Base-by-base conservation (phyloP, 1,284 basidiomycete genomes). In the Jaminaea rosea region DNA sequence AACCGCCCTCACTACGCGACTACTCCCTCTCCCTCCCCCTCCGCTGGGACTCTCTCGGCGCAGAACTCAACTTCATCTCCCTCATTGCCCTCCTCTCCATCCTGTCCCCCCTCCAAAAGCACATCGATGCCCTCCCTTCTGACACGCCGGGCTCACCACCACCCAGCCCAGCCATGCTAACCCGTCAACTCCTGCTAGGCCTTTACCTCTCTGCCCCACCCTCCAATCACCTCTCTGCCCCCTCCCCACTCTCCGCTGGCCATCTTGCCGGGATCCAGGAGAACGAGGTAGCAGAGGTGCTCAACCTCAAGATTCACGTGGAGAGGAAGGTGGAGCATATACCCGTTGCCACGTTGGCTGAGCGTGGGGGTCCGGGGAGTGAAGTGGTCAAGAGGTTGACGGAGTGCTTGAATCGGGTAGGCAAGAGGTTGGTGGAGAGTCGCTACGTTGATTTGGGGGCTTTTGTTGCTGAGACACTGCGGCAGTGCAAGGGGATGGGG, bases 11-110 rank as follows among this genome's bases (percentile, higher is more conserved):
- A 31, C 29, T 31, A 13, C 17, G 23, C 6, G 39, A 42, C 17
- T 42, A 42, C 39, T 42, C 39, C 8, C 53, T 69, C 24, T 39
- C 49, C 3, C 65, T 72, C 42, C 69, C 69, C 4, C 56, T 72
- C 3, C 52, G 50, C 27, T 72, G 69, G 34, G 55, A 55, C 23
- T 58, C 56, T 4, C 45, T 55, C 17, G 37, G 36, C 0, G 57
- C 55, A 21, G 62, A 72, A 44, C 26, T 69, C 52, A 72, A 69
- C 46, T 68, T 69, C n/a, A 46, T 72, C 31, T 46, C 58, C 31
- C 53, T 65, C 32, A 52, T 72, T 28, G 46, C 67, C 2, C 49
- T 72, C 21, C 63, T 72, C 41, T 69, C 69, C 41, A 57, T 55
- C 3, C 58, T 62, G 24, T 63, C 60, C 3, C 39, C 39, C 19